Conservation (phyloP, 331 rosid species). For the Pyracantha coccinea region DNA sequence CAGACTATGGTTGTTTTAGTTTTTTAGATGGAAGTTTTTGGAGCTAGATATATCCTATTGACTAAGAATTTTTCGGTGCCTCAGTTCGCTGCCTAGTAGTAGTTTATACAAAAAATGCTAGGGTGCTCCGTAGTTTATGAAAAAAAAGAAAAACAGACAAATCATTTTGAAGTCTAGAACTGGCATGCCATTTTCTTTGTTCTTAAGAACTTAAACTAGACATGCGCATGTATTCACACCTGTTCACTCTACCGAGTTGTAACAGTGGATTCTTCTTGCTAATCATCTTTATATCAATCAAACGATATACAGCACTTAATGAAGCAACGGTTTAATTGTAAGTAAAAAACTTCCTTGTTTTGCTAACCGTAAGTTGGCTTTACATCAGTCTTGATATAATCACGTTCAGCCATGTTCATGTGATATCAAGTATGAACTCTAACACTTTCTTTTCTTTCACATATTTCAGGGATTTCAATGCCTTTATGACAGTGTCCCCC, state of each 20-base stretch:
- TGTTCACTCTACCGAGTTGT: neutral
- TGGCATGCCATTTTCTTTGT: neutral
- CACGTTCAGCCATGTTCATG: neutral
- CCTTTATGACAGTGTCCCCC: conserved; percentile 56
- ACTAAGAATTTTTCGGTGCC: neutral
- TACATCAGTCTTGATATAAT: neutral
- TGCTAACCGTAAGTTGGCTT: neutral
- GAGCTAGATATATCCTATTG: neutral
- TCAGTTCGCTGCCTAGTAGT: neutral
- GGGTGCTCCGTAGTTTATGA: neutral
- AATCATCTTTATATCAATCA: neutral
- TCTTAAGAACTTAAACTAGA: neutral
- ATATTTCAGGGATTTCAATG: conserved; percentile 77
- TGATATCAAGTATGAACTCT: conserved; percentile 3
- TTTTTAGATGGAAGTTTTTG: neutral
- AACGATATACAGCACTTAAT: too few relatives aligned
- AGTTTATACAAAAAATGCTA: neutral
- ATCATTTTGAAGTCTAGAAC: neutral
- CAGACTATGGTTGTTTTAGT: neutral
- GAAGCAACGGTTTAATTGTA: neutral
- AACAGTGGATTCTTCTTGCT: neutral
- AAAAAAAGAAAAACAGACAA: neutral
- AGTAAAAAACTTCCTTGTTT: neutral
- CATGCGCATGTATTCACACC: neutral
- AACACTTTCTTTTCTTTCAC: conserved; percentile 4